Base-by-base conservation (phyloP, 306 rosid genomes). In the Sesbania bispinosa region DNA sequence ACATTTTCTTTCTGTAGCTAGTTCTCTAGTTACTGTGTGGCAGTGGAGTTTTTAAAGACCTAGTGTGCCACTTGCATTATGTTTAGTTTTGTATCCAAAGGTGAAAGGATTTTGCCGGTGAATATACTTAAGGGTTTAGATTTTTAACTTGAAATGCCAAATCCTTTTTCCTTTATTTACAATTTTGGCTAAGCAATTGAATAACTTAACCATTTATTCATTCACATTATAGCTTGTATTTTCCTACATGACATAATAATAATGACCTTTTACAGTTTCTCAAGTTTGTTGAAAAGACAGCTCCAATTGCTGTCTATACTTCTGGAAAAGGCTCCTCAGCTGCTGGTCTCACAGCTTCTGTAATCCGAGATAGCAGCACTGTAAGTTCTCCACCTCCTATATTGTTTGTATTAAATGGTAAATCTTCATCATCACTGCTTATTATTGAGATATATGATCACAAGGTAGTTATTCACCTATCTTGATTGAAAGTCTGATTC, bases 311-410 rank as follows among this genome's bases (percentile, higher is more conserved):
- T 71, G 99, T 94, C 68, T 94, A 94, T 84, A 94, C 99, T 62
- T 94, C 99, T 5, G 99, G 99, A 58, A 94, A 94, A 87, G 99
- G 99, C 52, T 94, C 99, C 27, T 94, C 99, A 15, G 99, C 99
- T 23, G 97, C 99, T 73, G 99, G 97, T 15, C 97, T 94, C 62
- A 94, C 97, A 23, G 99, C 99, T 83, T 94, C 99, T 47, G 99
- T 94, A 61, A 91, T 94, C 52, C 81, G 73, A 82, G 99, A 94
- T 76, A 89, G 36, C 55, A 85, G 99, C 81, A 66, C 99, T 10
- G 99, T 94, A 81, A 79, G 93, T 83, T 59, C 69, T 79, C 79
- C 36, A 18, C 60, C 76, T 74, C 24, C 66, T 59, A 51, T 60
- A 47, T 41, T 62, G 65, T 73, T 61, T 71, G 29, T 33, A 10